Percentiles rank a stretch among this genome's conserved stretches.
Conservation (phyloP, 441 rosid genomes). For the Populus trichocarpa region DNA sequence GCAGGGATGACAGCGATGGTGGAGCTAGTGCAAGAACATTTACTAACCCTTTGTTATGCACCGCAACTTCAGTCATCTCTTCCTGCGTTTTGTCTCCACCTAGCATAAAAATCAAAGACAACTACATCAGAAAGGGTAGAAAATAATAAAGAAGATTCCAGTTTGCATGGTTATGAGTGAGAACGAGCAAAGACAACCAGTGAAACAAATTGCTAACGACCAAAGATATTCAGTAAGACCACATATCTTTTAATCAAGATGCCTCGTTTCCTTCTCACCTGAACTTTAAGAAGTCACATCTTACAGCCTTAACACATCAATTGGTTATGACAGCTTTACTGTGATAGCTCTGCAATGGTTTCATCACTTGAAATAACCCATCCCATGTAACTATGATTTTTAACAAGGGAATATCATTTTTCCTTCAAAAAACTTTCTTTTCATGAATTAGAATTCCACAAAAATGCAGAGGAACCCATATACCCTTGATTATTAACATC, state of each 20-base stretch:
- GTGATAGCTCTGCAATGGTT: neutral
- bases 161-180: neutral
- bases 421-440: neutral
- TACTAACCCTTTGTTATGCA: constrained; percentile 22
- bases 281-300: neutral
- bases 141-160: neutral
- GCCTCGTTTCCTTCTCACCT: neutral
- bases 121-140: neutral
- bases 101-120: constrained; percentile 19
- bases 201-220: neutral
- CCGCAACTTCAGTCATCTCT: constrained; percentile 35
- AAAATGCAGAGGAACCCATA: neutral
- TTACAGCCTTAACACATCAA: neutral
- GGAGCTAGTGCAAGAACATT: constrained; percentile 26
- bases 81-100: constrained; percentile 80
- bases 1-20: constrained; percentile 15
- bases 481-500: neutral
- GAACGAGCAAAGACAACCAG: neutral
- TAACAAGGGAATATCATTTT: neutral
- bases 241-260: neutral
- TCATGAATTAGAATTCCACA: neutral
- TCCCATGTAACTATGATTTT: neutral
- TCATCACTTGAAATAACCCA: neutral
- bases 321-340: neutral
- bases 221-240: neutral